Evolutionary conservation across 768 basidiomycete genomes (phyloP).

Genomic region (Hericium erinaceus): DNA sequence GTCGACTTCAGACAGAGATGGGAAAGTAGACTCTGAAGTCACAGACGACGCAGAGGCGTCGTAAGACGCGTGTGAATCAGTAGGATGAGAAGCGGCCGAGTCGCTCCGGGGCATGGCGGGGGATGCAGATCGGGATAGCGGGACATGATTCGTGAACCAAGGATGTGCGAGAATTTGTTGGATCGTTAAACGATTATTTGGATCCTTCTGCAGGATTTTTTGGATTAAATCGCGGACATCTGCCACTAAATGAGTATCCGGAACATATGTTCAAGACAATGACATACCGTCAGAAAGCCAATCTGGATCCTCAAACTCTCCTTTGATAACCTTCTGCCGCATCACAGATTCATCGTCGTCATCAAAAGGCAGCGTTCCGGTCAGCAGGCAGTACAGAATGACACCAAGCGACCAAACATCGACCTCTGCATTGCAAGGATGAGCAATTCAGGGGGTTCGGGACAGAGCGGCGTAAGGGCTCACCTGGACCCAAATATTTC

Average conservation of each 20-base stretch:
- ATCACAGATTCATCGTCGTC: slow-evolving; percentile 37
- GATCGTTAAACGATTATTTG: slow-evolving; percentile 65
- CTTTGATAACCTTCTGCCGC: slow-evolving; percentile 72
- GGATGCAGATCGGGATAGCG: slow-evolving; percentile 1
- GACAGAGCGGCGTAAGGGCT: background rate
- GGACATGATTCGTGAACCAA: slow-evolving; percentile 58
- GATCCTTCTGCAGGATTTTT: slow-evolving; percentile 69
- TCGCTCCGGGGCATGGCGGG: slow-evolving; percentile 16
- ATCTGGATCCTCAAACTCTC: slow-evolving; percentile 83
- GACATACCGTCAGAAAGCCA: slow-evolving; percentile 80
- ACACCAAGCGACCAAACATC: slow-evolving; percentile 94
- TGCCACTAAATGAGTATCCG: slow-evolving; percentile 23
- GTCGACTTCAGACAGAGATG: slow-evolving; percentile 15
- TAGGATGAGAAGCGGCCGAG: slow-evolving; percentile 22
- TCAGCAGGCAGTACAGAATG: slow-evolving; percentile 83
- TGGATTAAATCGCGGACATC: slow-evolving; percentile 82
- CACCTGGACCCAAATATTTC: slow-evolving; percentile 87
- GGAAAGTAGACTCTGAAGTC: slow-evolving; percentile 37
- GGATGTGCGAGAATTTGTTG: slow-evolving; percentile 77
- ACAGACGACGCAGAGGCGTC: slow-evolving; percentile 32
- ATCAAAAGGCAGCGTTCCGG: slow-evolving; percentile 52
- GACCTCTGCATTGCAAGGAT: slow-evolving; percentile 50
- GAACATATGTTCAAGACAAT: background rate
- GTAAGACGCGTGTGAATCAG: slow-evolving; percentile 21
- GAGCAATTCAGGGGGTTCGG: background rate